Evolutionary conservation across 306 rosid genomes (phyloP).

Genomic region (Inga oerstediana): DNA sequence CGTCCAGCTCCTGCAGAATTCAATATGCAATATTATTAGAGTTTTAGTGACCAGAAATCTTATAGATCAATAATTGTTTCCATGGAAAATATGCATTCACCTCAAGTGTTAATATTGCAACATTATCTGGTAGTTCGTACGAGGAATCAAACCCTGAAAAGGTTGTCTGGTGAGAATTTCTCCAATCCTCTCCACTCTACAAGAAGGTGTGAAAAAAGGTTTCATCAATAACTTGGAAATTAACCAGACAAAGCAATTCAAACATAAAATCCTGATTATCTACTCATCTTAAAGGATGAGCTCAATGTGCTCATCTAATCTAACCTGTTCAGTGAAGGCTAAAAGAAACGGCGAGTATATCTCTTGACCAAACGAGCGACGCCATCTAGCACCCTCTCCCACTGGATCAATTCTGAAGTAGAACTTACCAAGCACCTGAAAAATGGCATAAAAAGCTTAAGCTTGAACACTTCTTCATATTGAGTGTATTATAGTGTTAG

Average conservation of each 20-base stretch:
- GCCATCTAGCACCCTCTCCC: slow-evolving; percentile 96
- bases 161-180: slow-evolving; percentile 56
- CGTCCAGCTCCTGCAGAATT: slow-evolving; percentile 63
- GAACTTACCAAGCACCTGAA: slow-evolving; percentile 77
- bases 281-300: not conserved
- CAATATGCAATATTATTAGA: not conserved
- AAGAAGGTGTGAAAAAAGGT: not conserved
- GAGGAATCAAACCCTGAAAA: slow-evolving; percentile 64
- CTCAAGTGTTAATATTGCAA: slow-evolving; percentile 80
- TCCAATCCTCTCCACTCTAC: slow-evolving; percentile 65
- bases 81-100: slow-evolving; percentile 33
- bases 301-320: slow-evolving; percentile 15
- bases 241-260: not conserved
- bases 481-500: not conserved
- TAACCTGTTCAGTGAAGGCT: slow-evolving; percentile 80
- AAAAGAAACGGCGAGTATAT: slow-evolving; percentile 84
- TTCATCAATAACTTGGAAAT: not conserved
- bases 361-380: slow-evolving; percentile 92
- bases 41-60: not conserved
- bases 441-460: slow-evolving; percentile 15
- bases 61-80: not conserved
- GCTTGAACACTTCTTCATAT: slow-evolving; percentile 13
- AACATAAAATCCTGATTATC: not conserved
- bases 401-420: slow-evolving; percentile 79
- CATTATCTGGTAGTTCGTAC: slow-evolving; percentile 67